Evolutionary conservation across 176 grass and related monocot genomes (phyloP).

Genomic region (Musa itinerans): DNA sequence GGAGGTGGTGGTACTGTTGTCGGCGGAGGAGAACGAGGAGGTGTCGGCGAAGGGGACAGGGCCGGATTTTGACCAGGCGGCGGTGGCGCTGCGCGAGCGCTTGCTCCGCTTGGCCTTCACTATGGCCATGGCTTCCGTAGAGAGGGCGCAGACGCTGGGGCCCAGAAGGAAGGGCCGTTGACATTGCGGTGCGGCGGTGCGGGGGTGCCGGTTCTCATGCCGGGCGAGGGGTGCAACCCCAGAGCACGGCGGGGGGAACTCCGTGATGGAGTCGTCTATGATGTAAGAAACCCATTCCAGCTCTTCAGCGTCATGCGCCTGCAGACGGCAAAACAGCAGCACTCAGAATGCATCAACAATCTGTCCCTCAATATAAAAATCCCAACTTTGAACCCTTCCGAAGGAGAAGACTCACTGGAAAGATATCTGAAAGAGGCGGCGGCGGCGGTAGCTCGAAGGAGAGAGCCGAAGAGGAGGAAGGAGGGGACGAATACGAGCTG

Average conservation of each 20-base stretch:
- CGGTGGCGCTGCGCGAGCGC: constrained; percentile 31
- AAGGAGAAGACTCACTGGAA: constrained; percentile 2
- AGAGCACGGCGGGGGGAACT: constrained; percentile 31
- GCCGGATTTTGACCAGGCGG: constrained; percentile 2
- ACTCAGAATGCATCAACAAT: not conserved
- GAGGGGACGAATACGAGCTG: not conserved
- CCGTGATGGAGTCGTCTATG: constrained; percentile 88
- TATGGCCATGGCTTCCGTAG: constrained; percentile 53
- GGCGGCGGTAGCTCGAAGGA: not conserved
- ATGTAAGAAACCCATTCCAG: constrained; percentile 87
- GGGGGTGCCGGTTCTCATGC: constrained; percentile 4
- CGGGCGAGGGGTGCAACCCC: not conserved
- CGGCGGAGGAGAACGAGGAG: constrained; percentile 27
- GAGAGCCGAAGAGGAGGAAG: constrained; percentile 9
- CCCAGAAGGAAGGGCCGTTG: not conserved
- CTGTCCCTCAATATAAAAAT: constrained; percentile 7
- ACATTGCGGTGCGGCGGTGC: constrained; percentile 4
- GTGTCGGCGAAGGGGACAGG: constrained; percentile 33
- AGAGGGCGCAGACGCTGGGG: constrained; percentile 60
- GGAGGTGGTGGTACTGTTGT: constrained; percentile 17
- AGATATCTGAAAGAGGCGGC: not conserved
- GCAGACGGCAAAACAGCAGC: constrained; percentile 3
- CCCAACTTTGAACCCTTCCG: not conserved
- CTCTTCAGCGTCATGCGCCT: constrained; percentile 85
- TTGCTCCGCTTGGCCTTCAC: constrained; percentile 90